Base-by-base conservation (phyloP, 2,329 filamentous ascomycete species). In the Westerdykella sp. region DNA sequence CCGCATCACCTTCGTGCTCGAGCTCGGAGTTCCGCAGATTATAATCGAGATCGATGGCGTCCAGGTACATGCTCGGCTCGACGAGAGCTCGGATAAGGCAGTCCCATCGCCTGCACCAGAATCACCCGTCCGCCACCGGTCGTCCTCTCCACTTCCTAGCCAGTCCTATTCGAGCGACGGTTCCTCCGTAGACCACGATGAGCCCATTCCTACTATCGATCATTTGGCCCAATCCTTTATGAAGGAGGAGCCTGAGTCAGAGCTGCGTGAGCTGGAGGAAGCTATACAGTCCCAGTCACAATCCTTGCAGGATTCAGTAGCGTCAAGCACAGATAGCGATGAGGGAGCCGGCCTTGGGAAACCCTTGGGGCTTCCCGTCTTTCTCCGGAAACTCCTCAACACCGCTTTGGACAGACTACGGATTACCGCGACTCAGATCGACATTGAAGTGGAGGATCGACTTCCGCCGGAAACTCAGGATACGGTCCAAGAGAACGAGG, bases 11-110 rank as follows among this genome's bases (percentile, higher is more conserved):
- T 77, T 97, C 40, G 88, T 91, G 11, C 83, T 93, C 62, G 87
- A 96, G 66, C 83, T 96, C 52, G 89, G 90, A 65, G 84, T 81
- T 41, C 90, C 84, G 54, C 83, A 87, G 22, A 94, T 97, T 61
- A 74, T 79, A 23, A 80, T 91, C 56, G 86, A 95, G 60, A 77
- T 91, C 16, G 81, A 91, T 54, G 89, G 88, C 15, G 80, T 96
- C 47, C 79, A 90, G 51, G 76, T 94, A 25, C 77, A 81, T 46
- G 60, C 60, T n/a, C 50, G 48, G 23, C 35, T 66, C 16, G 40
- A 50, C n/a, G 55, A 62, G 28, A 46, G 52, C 31, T 14, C 14
- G 34, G 42, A 35, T 6, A 36, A 44, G 21, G 34, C 53, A 6
- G 44, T 37, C 31, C 40, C 46, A 14, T 47, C 40, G 12, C 38